Evolutionary conservation across 2,329 filamentous ascomycete genomes (phyloP).

Genomic region (Aspergillus melleus): DNA sequence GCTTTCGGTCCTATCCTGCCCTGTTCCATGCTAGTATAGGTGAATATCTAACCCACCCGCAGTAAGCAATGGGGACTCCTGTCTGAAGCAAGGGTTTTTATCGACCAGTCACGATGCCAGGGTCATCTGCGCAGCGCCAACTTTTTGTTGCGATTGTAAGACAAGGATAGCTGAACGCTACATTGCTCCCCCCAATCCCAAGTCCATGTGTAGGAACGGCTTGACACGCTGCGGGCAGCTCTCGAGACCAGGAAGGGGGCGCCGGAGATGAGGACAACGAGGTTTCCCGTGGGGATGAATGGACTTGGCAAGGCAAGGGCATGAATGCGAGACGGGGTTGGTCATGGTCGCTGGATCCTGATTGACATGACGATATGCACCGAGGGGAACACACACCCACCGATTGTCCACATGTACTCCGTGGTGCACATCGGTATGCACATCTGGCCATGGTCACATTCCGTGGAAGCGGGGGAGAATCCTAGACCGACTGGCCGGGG

Average conservation of each 20-base stretch:
- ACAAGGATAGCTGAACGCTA: slow-evolving; percentile 3
- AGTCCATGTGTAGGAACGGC: slow-evolving; percentile 8
- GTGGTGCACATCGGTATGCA: slow-evolving; percentile 5
- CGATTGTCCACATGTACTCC: slow-evolving; percentile 10
- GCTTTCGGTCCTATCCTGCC: background rate
- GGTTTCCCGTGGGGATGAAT: background rate
- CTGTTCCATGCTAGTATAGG: background rate
- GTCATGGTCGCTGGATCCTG: background rate
- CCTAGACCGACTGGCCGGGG: background rate
- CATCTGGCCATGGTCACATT: slow-evolving; percentile 15
- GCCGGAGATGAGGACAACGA: background rate
- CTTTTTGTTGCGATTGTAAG: background rate
- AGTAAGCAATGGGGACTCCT: background rate
- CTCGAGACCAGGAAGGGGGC: slow-evolving; percentile 3
- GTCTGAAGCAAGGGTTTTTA: slow-evolving; percentile 4
- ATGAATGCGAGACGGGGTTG: slow-evolving; percentile 1
- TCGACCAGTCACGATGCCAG: background rate
- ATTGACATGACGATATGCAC: background rate
- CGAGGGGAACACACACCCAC: background rate
- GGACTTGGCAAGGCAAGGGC: slow-evolving; percentile 7
- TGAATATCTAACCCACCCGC: background rate
- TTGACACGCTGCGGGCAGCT: slow-evolving; percentile 4
- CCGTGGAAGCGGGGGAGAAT: slow-evolving; percentile 12
- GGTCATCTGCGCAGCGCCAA: slow-evolving; percentile 7
- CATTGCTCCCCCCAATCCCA: background rate